These are phyloP conservation scores for Massarina eburnea DNA, from an alignment of 2,329 filamentous ascomycete species.

Conservation along the genomic window DNA sequence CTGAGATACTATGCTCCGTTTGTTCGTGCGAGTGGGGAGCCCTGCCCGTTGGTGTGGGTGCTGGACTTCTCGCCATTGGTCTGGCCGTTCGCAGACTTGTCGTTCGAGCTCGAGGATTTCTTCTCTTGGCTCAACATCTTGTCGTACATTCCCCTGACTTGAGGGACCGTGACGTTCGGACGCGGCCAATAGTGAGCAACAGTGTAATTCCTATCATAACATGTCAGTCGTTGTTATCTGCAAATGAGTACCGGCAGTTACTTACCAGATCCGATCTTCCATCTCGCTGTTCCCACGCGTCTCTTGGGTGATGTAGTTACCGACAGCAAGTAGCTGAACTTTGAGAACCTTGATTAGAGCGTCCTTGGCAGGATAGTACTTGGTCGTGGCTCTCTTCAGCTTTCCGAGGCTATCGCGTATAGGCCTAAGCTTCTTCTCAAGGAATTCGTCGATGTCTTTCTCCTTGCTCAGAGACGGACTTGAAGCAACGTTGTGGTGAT, in stretches of 20 bases:
- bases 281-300: conserved; percentile 47
- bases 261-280: conserved; percentile 57
- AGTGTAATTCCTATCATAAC: conserved; percentile 34
- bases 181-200: conserved; percentile 44
- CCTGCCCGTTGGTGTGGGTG: conserved; percentile 20
- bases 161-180: conserved; percentile 27
- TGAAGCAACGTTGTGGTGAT: conserved; percentile 46
- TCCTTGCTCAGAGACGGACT: conserved; percentile 9
- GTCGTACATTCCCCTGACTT: conserved; percentile 43
- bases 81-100: conserved; percentile 6
- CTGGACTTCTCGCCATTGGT: conserved; percentile 7
- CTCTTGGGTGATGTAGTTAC: conserved; percentile 60
- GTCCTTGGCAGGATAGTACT: conserved; percentile 64
- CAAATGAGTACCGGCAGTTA: background rate
- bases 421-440: conserved; percentile 58
- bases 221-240: conserved; percentile 19
- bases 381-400: conserved; percentile 63
- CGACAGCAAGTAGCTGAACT: conserved; percentile 62
- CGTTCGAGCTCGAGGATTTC: conserved; percentile 19
- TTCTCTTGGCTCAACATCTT: conserved; percentile 37
- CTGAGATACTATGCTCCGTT: conserved; percentile 17
- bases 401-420: conserved; percentile 62
- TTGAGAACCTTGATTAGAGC: conserved; percentile 64
- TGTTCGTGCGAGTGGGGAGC: conserved; percentile 6
- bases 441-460: conserved; percentile 48